Percentiles rank a stretch among this genome's conserved stretches.
Conservation (phyloP, 2,329 filamentous ascomycete species). For the Alternaria consortialis region DNA sequence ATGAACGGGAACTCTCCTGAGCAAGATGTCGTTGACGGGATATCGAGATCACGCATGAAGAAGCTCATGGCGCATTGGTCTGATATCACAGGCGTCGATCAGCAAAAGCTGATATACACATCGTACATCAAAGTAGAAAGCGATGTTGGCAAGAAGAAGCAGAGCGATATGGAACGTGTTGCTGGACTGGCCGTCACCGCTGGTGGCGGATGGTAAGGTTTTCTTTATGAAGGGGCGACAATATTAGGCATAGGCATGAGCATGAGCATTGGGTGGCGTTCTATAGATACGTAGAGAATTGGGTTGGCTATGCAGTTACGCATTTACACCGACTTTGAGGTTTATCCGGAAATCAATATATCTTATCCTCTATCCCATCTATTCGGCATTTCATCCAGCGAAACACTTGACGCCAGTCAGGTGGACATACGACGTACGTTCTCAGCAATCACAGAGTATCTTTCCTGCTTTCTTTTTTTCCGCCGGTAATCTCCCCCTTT, state of each 20-base stretch:
- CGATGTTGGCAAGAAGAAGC: conserved; percentile 78
- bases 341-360: background rate
- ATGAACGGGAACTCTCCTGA: conserved; percentile 13
- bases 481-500: background rate
- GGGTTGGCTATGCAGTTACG: background rate
- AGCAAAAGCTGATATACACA: conserved; percentile 80
- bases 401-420: background rate
- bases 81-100: conserved; percentile 71
- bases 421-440: background rate
- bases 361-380: background rate
- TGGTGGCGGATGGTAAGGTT: conserved; percentile 84
- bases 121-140: conserved; percentile 93
- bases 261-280: conserved; percentile 19
- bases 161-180: conserved; percentile 79
- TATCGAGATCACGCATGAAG: conserved; percentile 72
- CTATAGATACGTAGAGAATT: background rate
- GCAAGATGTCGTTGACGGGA: conserved; percentile 63
- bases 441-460: background rate
- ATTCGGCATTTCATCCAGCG: background rate
- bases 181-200: conserved; percentile 89
- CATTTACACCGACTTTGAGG: background rate
- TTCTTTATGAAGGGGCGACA: background rate
- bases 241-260: conserved; percentile 4
- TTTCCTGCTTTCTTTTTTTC: background rate
- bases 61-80: conserved; percentile 81